A percentile compares a stretch with the other conserved stretches of the same genome.
Conservation (phyloP, 371 early-diverging fungal species). For the Dinochytrium kinnereticum region DNA sequence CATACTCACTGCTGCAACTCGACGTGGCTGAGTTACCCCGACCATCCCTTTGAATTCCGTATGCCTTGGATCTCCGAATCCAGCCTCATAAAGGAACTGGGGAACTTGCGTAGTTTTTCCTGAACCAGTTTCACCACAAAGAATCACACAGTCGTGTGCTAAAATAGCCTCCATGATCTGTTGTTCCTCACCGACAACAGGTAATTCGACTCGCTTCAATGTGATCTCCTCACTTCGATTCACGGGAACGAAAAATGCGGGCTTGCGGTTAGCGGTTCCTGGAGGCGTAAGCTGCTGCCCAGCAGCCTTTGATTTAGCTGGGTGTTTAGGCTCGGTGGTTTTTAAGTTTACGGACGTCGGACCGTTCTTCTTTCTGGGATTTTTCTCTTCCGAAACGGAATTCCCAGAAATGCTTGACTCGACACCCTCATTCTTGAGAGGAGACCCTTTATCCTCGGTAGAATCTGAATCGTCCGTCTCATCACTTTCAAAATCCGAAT, state of each 20-base stretch:
- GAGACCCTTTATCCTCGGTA: background rate
- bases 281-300: background rate
- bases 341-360: too few species aligned
- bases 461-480: too few species aligned
- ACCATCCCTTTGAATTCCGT: constrained; percentile 81
- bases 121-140: constrained; percentile 99
- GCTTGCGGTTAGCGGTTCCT: background rate
- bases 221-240: constrained; percentile 76
- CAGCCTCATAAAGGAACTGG: constrained; percentile 97
- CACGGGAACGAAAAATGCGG: constrained; percentile 80
- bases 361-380: too few species aligned
- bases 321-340: too few species aligned
- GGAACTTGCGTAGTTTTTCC: constrained; percentile 99
- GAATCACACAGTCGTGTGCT: constrained; percentile 81
- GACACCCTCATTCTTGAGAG: background rate
- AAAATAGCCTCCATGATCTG: constrained; percentile 94
- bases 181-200: constrained; percentile 94
- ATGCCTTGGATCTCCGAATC: constrained; percentile 64
- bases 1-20: constrained; percentile 99
- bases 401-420: too few species aligned
- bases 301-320: background rate
- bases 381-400: too few species aligned
- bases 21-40: constrained; percentile 98
- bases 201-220: constrained; percentile 77
- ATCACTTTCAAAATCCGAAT: too few species aligned